Conservation (phyloP, 768 basidiomycete species). For the Obba rivulosa region DNA sequence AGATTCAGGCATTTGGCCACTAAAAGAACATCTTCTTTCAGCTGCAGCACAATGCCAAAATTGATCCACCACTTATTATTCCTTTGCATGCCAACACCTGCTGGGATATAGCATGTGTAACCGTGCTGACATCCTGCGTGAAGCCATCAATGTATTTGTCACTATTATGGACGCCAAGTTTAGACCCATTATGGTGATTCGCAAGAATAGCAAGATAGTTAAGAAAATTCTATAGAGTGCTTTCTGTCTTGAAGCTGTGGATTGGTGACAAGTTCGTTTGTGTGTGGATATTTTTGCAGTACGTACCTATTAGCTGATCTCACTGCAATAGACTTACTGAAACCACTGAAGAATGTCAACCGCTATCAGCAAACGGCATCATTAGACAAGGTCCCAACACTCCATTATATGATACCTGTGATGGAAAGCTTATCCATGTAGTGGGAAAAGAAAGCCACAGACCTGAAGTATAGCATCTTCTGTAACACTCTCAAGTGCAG, state of each 20-base stretch:
- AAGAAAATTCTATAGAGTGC: slow-evolving; percentile 25
- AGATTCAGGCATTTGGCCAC: neutral
- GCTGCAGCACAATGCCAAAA: neutral
- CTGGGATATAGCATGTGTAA: neutral
- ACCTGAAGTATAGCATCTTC: slow-evolving; percentile 13
- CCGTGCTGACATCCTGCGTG: neutral
- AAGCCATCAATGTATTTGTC: neutral
- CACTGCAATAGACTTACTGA: neutral
- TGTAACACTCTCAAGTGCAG: slow-evolving; percentile 16
- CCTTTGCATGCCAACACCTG: neutral
- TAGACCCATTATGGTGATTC: slow-evolving; percentile 24
- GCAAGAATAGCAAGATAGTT: neutral
- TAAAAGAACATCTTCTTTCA: neutral
- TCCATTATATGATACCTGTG: slow-evolving; percentile 23
- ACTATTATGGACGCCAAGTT: slow-evolving; percentile 21
- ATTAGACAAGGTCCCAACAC: slow-evolving; percentile 17
- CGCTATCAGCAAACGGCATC: slow-evolving; percentile 22
- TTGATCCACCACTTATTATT: neutral
- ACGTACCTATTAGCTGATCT: neutral
- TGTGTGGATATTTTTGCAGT: slow-evolving; percentile 11
- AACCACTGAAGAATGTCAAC: slow-evolving; percentile 18
- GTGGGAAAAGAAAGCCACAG: slow-evolving; percentile 21
- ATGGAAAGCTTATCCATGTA: slow-evolving; percentile 23
- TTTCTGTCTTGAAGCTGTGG: slow-evolving; percentile 14
- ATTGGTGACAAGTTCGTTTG: slow-evolving; percentile 20